Percentiles rank a stretch among this genome's conserved stretches.
phyloP scores from a whole-genome alignment of 78 protist genomes.

The Dictyostelium capitatum region DNA sequence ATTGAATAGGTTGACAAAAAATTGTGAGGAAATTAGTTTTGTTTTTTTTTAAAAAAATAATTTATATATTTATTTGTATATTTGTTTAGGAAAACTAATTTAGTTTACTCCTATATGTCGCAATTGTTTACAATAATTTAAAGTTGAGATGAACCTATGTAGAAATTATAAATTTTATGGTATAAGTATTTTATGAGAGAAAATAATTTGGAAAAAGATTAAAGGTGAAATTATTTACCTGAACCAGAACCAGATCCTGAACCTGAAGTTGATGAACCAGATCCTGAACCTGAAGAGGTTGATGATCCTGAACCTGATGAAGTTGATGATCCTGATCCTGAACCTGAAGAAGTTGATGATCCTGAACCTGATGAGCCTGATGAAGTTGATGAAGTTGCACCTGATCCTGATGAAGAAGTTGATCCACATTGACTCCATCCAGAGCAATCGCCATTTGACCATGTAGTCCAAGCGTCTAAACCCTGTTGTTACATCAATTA shows the following conservation, averaged over 20 bases:
- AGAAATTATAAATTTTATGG: too few relatives aligned
- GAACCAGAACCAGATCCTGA: constrained; percentile 27
- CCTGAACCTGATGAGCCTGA: neutral
- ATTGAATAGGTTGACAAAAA: too few relatives aligned
- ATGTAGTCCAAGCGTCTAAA: constrained; percentile 72
- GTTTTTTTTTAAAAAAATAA: too few relatives aligned
- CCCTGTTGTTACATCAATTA: neutral
- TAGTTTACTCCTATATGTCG: too few relatives aligned
- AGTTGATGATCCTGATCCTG: constrained; percentile 5
- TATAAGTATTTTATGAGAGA: too few relatives aligned
- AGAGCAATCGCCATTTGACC: constrained; percentile 57
- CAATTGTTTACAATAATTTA: too few relatives aligned
- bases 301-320: constrained; percentile 12
- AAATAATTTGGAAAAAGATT: too few relatives aligned
- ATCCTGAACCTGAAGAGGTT: constrained; percentile 4
- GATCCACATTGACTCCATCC: constrained; percentile 59
- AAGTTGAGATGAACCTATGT: too few relatives aligned
- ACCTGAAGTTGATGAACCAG: constrained; percentile 4
- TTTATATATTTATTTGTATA: too few relatives aligned
- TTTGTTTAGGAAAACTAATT: too few relatives aligned
- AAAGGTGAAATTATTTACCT: neutral
- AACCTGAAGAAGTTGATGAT: neutral
- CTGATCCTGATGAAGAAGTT: neutral
- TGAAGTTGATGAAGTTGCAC: neutral
- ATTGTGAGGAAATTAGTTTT: too few relatives aligned